Evolutionary conservation across 257 asterid species (phyloP).

Genomic region (Phtheirospermum japonicum): DNA sequence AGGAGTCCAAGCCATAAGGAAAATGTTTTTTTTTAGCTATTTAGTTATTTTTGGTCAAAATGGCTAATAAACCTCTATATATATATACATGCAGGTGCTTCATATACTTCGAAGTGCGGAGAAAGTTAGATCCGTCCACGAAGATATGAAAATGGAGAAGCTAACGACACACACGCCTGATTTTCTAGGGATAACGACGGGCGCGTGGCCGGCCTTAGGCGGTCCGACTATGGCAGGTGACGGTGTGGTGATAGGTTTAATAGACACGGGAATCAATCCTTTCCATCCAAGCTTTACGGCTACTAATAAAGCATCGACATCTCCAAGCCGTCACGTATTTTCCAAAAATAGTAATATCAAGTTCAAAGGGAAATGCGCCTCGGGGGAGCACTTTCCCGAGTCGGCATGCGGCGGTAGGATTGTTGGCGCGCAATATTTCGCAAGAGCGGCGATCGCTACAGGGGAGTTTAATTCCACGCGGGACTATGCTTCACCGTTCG

Average conservation of each 20-base stretch:
- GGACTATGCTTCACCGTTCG: slow-evolving; percentile 61
- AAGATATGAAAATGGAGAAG: slow-evolving; percentile 55
- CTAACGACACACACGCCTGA: slow-evolving; percentile 67
- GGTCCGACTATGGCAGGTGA: slow-evolving; percentile 49
- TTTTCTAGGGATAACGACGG: slow-evolving; percentile 42
- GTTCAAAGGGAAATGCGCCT: slow-evolving; percentile 56
- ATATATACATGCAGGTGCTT: slow-evolving; percentile 41
- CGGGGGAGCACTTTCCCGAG: slow-evolving; percentile 44
- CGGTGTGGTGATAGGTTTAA: slow-evolving; percentile 62
- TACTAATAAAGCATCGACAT: neutral
- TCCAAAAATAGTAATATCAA: slow-evolving; percentile 23
- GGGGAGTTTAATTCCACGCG: slow-evolving; percentile 53
- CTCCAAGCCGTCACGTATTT: neutral
- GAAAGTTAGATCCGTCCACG: slow-evolving; percentile 46
- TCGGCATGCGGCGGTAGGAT: slow-evolving; percentile 62
- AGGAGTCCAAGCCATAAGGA: too few relatives aligned
- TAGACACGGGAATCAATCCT: slow-evolving; percentile 73
- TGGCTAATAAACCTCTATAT: too few relatives aligned
- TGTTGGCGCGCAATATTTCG: slow-evolving; percentile 65
- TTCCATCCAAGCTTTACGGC: slow-evolving; percentile 54
- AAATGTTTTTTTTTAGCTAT: too few relatives aligned
- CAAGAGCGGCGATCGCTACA: slow-evolving; percentile 64
- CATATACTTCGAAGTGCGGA: slow-evolving; percentile 33
- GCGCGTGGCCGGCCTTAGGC: slow-evolving; percentile 60
- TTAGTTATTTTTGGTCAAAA: too few relatives aligned